These are phyloP conservation scores for Mycotypha africana DNA, from an alignment of 371 early-diverging fungal species.

Conservation along the genomic window DNA sequence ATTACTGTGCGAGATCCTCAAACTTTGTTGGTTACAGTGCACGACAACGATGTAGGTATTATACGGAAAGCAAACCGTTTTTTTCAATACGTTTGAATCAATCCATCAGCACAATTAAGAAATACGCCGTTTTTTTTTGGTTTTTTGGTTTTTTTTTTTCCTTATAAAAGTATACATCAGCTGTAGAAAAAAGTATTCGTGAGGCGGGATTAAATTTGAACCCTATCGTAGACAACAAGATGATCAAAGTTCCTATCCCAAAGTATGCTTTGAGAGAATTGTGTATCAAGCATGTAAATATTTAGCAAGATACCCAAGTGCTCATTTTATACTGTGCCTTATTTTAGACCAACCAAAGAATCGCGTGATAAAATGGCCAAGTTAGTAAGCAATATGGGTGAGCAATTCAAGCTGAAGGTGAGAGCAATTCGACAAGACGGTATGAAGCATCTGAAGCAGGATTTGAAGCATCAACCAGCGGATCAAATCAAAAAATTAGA, in stretches of 20 bases:
- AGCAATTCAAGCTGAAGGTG: slow-evolving; percentile 64
- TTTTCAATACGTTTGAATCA: no score
- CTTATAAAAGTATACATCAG: slow-evolving; percentile 51
- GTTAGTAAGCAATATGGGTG: slow-evolving; percentile 58
- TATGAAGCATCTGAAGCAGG: slow-evolving; percentile 71
- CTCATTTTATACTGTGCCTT: no score
- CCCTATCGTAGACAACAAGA: slow-evolving; percentile 68
- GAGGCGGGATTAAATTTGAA: slow-evolving; percentile 77
- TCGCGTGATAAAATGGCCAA: slow-evolving; percentile 73
- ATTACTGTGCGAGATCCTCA: slow-evolving; percentile 85
- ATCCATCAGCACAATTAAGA: no score
- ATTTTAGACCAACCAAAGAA: slow-evolving; percentile 68
- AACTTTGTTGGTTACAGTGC: slow-evolving; percentile 74
- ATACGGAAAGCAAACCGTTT: background rate
- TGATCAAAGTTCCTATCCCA: slow-evolving; percentile 81
- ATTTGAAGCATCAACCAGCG: slow-evolving; percentile 48
- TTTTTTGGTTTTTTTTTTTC: no score
- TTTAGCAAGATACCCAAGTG: background rate
- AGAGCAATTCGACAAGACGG: slow-evolving; percentile 68
- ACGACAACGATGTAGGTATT: slow-evolving; percentile 64
- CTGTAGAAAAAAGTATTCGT: slow-evolving; percentile 82
- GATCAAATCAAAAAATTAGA: slow-evolving; percentile 61
- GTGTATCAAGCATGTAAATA: background rate
- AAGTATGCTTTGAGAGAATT: slow-evolving; percentile 65
- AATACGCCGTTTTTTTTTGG: no score